Evolutionary conservation across 257 asterid species (phyloP).

Genomic region (Solanum chilense): DNA sequence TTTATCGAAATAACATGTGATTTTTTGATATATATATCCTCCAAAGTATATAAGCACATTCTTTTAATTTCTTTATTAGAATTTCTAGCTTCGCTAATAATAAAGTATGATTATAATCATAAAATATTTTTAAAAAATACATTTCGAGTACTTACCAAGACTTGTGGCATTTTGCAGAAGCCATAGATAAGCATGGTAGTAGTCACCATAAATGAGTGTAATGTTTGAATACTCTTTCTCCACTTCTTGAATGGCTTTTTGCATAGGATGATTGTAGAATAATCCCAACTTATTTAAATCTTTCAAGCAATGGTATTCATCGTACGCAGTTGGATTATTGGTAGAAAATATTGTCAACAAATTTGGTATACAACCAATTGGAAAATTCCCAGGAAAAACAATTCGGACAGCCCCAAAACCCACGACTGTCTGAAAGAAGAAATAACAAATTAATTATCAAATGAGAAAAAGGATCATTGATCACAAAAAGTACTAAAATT

Average conservation of each 20-base stretch:
- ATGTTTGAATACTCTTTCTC: not conserved
- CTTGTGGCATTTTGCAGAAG: not conserved
- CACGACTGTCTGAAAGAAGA: not conserved
- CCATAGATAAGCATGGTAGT: not conserved
- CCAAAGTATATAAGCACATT: no score
- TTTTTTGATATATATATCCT: no score
- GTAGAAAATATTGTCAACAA: constrained; percentile 2
- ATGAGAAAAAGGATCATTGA: not conserved
- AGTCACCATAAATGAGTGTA: constrained; percentile 10
- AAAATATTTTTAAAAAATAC: not conserved
- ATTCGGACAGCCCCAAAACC: not conserved
- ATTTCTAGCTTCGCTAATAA: not conserved
- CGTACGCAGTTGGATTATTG: not conserved
- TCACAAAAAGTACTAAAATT: not conserved
- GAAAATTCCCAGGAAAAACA: constrained; percentile 10
- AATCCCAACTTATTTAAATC: not conserved
- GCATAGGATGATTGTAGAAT: constrained; percentile 3
- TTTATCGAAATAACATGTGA: not conserved
- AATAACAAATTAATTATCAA: not conserved
- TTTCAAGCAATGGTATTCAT: constrained; percentile 11
- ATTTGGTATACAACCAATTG: constrained; percentile 15
- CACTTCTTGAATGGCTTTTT: constrained; percentile 4
- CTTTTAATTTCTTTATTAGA: no score
- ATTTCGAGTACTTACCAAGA: not conserved
- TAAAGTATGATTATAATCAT: not conserved